Evolutionary conservation across 75 land plant genomes (phyloP), one percentile per base, ranked within the genome.

Genomic region (Selaginella tamariscina): DNA sequence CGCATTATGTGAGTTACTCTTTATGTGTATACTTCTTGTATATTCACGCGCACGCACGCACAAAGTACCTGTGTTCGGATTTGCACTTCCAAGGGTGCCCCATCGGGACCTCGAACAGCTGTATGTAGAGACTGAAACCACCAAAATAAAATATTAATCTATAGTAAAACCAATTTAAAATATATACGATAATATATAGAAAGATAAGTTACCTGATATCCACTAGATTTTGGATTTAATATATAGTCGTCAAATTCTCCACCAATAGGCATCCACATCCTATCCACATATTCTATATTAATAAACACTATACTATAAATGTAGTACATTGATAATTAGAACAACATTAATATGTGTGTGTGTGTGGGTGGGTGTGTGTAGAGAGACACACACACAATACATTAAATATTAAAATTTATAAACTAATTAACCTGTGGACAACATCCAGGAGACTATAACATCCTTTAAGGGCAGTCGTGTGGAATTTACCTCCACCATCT

Each of bases 241-340:
- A 93, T 86, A 66, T 93, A 93, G 76, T 93, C 98, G 81, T 93
- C 98, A 75, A 93, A 82, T 70, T 93, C 95, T 33, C 98, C 98
- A 80, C 82, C 88, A 66, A 93, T 83, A 29, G 98, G 95, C 27
- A 77, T 78, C 98, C 98, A 93, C 23, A 93, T 84, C 74, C 98
- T 93, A 65, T n/a, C n/a, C n/a, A n/a, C n/a, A n/a, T n/a, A n/a
- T n/a, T n/a, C n/a, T n/a, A n/a, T n/a, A n/a, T n/a, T n/a, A n/a
- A n/a, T n/a, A n/a, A n/a, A n/a, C n/a, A n/a, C n/a, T n/a, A n/a
- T n/a, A n/a, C n/a, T n/a, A n/a, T n/a, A n/a, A n/a, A n/a, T n/a
- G n/a, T n/a, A n/a, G n/a, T n/a, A n/a, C n/a, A n/a, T n/a, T n/a
- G n/a, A n/a, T n/a, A n/a, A n/a, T n/a, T n/a, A n/a, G n/a, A n/a